Evolutionary conservation across 2,329 filamentous ascomycete species (phyloP), one percentile per base, ranked within the genome.

Genomic region (Fusarium chaquense): DNA sequence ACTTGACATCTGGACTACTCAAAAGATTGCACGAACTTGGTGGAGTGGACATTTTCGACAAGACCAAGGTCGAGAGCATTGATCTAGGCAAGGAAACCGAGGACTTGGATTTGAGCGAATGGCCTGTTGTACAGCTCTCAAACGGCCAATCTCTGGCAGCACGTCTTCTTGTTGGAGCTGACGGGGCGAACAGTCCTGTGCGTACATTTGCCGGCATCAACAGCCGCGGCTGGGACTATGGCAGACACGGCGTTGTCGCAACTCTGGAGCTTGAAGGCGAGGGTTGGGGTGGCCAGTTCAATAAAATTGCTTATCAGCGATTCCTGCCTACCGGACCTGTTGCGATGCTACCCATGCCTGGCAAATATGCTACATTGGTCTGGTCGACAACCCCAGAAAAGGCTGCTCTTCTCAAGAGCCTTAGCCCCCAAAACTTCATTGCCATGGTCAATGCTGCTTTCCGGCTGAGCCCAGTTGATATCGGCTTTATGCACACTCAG

Each of bases 401-500:
- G 64, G 96, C 95, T 1, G 86, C 91, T 0, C 85, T 91, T 57
- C 85, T 99, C 41, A 98, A 97, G 83, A 87, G 86, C 38, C 85
- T 99, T 6, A 83, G 89, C 0, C 79, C 89, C 0, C 82, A 84
- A 50, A 92, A 97, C 76, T 97, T 99, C 76, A 82, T 90, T 18
- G 90, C 93, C 33, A 91, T 95, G 86, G 92, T 99, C 71, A 98
- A 99, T 77, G 94, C 95, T 1, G 96, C 93, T 1, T 98, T 99
- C 83, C 89, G 94, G 15, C 86, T 99, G 20, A 86, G 87, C 62
- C 86, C 91, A 18, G 88, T 91, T 3, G 96, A 99, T 78, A 83
- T 99, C 6, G 86, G 87, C 41, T 98, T 93, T 80, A 89, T 98
- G 84, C 91, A 97, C 80, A 89, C 86, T 1, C 84, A 87, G 72